Percentiles rank a stretch among this genome's conserved stretches.
These are phyloP conservation scores for Dimocarpus longan DNA, from an alignment of 345 rosid species.

Conservation along the genomic window DNA sequence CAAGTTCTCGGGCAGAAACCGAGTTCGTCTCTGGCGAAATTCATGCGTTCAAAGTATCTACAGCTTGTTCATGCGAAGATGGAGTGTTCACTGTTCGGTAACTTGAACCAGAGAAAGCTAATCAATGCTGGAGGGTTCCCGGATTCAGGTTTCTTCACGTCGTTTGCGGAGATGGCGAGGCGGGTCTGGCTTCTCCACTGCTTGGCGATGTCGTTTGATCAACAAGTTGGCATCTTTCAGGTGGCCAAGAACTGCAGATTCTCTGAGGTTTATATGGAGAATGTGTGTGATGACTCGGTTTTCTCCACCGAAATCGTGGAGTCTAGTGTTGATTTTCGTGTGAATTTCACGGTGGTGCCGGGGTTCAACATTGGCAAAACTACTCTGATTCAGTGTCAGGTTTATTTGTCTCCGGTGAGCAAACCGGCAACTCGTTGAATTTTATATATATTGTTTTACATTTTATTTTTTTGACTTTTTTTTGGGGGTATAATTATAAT, in stretches of 20 bases:
- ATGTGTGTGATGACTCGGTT: slow-evolving; percentile 57
- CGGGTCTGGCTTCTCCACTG: slow-evolving; percentile 79
- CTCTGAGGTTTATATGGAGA: slow-evolving; percentile 92
- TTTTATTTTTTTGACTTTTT: neutral
- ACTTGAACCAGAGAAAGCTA: slow-evolving; percentile 79
- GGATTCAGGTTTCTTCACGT: slow-evolving; percentile 65
- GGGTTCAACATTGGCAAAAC: slow-evolving; percentile 78
- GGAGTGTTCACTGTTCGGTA: slow-evolving; percentile 94
- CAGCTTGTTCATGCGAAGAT: slow-evolving; percentile 86
- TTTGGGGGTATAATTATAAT: slow-evolving; percentile 23
- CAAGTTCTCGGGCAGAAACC: slow-evolving; percentile 59
- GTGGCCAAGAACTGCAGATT: slow-evolving; percentile 63
- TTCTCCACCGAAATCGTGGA: slow-evolving; percentile 35
- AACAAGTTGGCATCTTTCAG: slow-evolving; percentile 68
- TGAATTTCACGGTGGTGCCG: slow-evolving; percentile 87
- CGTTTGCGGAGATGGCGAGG: slow-evolving; percentile 77
- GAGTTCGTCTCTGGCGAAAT: slow-evolving; percentile 51
- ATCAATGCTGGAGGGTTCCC: slow-evolving; percentile 74
- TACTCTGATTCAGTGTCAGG: slow-evolving; percentile 74
- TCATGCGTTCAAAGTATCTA: slow-evolving; percentile 62
- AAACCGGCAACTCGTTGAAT: slow-evolving; percentile 39
- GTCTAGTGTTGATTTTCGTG: slow-evolving; percentile 44
- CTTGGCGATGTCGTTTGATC: slow-evolving; percentile 62
- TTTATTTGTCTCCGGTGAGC: slow-evolving; percentile 57
- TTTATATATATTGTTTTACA: neutral